Evolutionary conservation across 306 rosid species (phyloP).

Genomic region (Ceratonia siliqua): DNA sequence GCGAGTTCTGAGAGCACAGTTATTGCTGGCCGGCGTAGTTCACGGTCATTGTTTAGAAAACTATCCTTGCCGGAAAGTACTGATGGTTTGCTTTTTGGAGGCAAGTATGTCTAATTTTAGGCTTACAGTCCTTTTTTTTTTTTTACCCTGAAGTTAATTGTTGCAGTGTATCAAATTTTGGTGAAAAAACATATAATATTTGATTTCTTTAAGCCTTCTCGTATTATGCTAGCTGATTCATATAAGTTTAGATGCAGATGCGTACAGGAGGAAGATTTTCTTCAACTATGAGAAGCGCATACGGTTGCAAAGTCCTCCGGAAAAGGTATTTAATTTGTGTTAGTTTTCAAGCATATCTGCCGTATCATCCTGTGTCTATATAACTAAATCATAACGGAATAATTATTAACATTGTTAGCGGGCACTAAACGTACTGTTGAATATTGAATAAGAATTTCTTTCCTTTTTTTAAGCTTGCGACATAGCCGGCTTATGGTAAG

Average conservation of each 20-base stretch:
- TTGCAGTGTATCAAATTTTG: neutral
- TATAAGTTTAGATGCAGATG: constrained; percentile 52
- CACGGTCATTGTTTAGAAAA: constrained; percentile 42
- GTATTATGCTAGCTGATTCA: neutral
- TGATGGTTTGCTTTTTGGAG: constrained; percentile 53
- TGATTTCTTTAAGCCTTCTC: neutral
- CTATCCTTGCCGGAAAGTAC: constrained; percentile 55
- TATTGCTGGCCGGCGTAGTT: neutral
- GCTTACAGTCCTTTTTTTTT: neutral
- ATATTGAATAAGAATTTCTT: too few species aligned
- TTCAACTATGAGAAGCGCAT: constrained; percentile 94
- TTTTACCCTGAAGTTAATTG: neutral
- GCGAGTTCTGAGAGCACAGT: neutral
- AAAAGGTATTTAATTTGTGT: constrained; percentile 55
- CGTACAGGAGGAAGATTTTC: constrained; percentile 80
- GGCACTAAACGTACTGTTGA: neutral
- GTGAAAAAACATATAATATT: neutral
- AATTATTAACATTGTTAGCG: neutral
- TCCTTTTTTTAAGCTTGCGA: neutral
- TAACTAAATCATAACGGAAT: neutral
- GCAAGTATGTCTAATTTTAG: constrained; percentile 22
- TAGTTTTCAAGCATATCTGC: neutral
- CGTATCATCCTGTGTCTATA: neutral
- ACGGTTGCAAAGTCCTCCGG: constrained; percentile 81
- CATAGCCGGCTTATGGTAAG: neutral